phyloP scores from a whole-genome alignment of 1,284 basidiomycete species.

The Trametes versicolor region DNA sequence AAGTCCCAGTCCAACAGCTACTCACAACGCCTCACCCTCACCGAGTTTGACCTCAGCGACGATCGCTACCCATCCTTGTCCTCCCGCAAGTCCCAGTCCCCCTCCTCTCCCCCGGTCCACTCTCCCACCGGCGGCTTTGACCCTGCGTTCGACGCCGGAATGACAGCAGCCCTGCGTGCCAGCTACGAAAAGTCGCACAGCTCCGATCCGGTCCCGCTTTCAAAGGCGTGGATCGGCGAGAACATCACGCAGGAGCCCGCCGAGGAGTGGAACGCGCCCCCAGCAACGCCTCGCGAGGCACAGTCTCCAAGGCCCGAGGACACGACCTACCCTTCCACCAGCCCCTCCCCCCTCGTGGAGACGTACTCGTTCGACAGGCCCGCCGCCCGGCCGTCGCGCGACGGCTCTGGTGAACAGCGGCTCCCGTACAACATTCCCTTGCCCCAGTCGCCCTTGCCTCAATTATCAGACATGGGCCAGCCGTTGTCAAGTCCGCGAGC shows the following conservation, averaged over 20 bases:
- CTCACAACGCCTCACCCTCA: conserved; percentile 60
- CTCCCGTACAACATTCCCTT: conserved; percentile 24
- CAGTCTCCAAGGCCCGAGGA: conserved; percentile 34
- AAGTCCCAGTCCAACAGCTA: conserved; percentile 44
- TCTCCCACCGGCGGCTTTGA: conserved; percentile 19
- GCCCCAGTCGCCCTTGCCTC: conserved; percentile 24
- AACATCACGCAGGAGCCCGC: conserved; percentile 39
- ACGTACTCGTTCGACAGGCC: conserved; percentile 28
- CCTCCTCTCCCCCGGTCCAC: conserved; percentile 16
- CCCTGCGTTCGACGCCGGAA: conserved; percentile 33
- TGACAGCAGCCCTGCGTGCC: conserved; percentile 36
- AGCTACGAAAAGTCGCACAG: conserved; percentile 35
- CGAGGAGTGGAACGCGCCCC: conserved; percentile 25
- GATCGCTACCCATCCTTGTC: conserved; percentile 65
- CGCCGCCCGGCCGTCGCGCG: conserved; percentile 30
- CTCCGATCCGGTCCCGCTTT: conserved; percentile 24
- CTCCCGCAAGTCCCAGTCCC: conserved; percentile 30
- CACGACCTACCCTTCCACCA: conserved; percentile 30
- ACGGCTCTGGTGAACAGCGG: conserved; percentile 20
- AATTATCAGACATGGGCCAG: conserved; percentile 40
- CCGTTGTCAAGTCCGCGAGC: conserved; percentile 36
- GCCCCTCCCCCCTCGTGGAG: conserved; percentile 27
- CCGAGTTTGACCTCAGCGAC: conserved; percentile 69
- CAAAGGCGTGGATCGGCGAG: conserved; percentile 38
- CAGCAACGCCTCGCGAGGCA: conserved; percentile 31